Evolutionary conservation across 1,284 basidiomycete genomes (phyloP), one percentile per base, ranked within the genome.

Genomic region (Rhodotorula sp.): DNA sequence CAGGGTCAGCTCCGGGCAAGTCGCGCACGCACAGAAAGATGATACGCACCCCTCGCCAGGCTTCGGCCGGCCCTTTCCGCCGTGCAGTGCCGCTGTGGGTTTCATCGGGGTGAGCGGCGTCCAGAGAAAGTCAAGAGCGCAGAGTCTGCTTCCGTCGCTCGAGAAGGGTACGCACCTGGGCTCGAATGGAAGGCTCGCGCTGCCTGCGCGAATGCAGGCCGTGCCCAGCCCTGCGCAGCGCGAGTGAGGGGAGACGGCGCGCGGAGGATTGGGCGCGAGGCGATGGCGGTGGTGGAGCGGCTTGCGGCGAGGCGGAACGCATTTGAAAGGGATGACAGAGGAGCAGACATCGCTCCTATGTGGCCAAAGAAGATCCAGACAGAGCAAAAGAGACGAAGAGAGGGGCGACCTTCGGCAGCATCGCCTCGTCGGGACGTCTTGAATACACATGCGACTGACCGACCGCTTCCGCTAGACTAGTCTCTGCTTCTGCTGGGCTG

Each of bases 21-120:
- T 27, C 44, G 22, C 10, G 17, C 1, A 1, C 29, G 21, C 36
- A 25, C 54, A 53, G 34, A 17, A 48, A 44, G 32, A 41, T 27
- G 29, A 34, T 7, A 50, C 72, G 70, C 79, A 91, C 91, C 91
- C 92, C 60, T 84, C 85, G 29, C 87, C 87, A 12, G 86, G 84
- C 64, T 82, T 83, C 8, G 89, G 89, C 34, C 87, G 83, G 29
- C 83, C 83, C 61, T 89, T 83, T 29, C 84, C 83, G 25, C 83
- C 85, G 78, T 87, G 86, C 29, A 51, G 46, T 2, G 56, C 51
- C 41, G 62, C 81, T 82, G 69, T 8, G 15, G 29, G 32, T 17
- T 51, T 51, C n/a, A 51, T n/a, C 39, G 60, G 51, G 32, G 7
- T 8, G 3, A 25, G 17, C 19, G 27, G 3, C 32, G 39, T 55